phyloP scores from a whole-genome alignment of 2,329 filamentous ascomycete species.

The Huntiella savannae region DNA sequence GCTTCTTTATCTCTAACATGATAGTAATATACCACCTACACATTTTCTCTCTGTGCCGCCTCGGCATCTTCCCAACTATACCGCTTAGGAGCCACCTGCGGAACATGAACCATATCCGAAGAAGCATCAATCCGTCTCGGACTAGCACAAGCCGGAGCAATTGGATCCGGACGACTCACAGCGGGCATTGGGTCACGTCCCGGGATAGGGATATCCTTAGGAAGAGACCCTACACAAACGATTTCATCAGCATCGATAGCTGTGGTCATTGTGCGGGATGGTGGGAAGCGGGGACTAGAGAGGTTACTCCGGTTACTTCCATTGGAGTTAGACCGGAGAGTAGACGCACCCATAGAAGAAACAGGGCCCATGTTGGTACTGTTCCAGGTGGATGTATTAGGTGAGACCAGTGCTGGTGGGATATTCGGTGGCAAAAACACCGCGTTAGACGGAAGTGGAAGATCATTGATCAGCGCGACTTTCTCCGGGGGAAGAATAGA shows the following conservation, averaged over 20 bases:
- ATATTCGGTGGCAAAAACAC: conserved; percentile 13
- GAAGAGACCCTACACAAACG: conserved; percentile 35
- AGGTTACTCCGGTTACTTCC: background rate
- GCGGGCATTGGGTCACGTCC: conserved; percentile 1
- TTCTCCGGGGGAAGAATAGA: conserved; percentile 2
- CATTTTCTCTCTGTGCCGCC: background rate
- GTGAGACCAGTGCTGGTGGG: conserved; percentile 1
- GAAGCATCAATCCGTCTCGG: conserved; percentile 24
- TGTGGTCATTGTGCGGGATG: conserved; percentile 24
- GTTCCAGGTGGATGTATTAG: conserved; percentile 1
- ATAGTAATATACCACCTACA: too few species aligned
- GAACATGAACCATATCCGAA: conserved; percentile 30
- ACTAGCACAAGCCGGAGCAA: conserved; percentile 1
- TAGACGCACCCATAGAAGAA: conserved; percentile 5
- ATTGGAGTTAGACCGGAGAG: background rate
- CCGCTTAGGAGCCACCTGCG: conserved; percentile 28
- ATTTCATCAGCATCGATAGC: conserved; percentile 34
- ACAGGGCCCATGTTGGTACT: conserved; percentile 1
- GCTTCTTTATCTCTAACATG: too few species aligned
- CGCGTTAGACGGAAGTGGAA: conserved; percentile 9
- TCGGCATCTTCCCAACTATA: conserved; percentile 31
- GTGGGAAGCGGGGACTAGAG: conserved; percentile 12
- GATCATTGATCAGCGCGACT: conserved; percentile 2
- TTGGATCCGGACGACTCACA: background rate
- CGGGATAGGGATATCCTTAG: conserved; percentile 24